These are phyloP conservation scores for Triticum turgidum DNA, from an alignment of 176 grass and related monocot genomes.

Conservation along the genomic window DNA sequence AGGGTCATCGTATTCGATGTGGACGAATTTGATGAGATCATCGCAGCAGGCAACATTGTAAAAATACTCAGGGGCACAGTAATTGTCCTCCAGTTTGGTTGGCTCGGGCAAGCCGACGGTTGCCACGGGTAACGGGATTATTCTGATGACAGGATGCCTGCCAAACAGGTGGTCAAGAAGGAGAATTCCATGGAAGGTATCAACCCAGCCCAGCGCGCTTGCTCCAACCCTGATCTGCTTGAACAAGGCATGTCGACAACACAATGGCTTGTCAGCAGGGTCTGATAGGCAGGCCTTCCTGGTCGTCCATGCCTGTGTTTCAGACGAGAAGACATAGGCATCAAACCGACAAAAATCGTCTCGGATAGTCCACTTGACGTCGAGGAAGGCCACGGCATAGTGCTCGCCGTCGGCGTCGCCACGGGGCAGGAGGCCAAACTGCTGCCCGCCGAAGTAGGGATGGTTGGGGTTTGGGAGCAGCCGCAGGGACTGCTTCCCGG, in stretches of 20 bases:
- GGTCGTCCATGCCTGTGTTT: not conserved
- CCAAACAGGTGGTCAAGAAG: not conserved
- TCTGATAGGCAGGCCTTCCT: not conserved
- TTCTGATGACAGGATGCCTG: not conserved
- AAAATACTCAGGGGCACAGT: too few species aligned
- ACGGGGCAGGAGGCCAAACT: too few species aligned
- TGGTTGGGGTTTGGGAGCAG: too few species aligned
- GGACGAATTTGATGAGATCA: too few species aligned
- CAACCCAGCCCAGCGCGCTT: not conserved
- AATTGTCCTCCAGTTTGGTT: not conserved
- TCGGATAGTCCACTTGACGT: too few species aligned
- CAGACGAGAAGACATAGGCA: not conserved
- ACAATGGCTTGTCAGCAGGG: not conserved
- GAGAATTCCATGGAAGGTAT: not conserved
- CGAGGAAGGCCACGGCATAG: too few species aligned
- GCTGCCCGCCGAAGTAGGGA: too few species aligned
- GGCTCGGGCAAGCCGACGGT: not conserved
- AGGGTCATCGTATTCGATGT: too few species aligned
- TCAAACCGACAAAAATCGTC: not conserved
- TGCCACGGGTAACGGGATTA: not conserved
- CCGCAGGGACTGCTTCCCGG: not conserved
- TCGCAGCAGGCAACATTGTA: too few species aligned
- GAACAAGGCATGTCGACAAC: not conserved
- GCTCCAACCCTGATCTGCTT: not conserved
- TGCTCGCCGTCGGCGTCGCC: too few species aligned